Percentiles rank a stretch among this genome's conserved stretches.
These are phyloP conservation scores for Ceratopteris richardii DNA, from an alignment of 75 land plant species.

Conservation along the genomic window DNA sequence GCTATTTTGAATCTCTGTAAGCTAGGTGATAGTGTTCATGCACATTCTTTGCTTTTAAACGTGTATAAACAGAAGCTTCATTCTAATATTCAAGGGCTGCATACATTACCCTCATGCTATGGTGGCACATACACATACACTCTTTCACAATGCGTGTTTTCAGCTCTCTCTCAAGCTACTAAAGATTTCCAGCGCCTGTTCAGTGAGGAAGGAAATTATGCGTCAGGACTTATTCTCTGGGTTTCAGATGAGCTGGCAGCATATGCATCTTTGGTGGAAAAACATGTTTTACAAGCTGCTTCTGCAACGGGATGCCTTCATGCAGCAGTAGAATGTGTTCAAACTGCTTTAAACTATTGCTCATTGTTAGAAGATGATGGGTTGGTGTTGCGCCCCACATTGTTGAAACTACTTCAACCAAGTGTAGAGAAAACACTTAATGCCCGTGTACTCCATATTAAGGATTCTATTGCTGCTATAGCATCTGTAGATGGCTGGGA, in stretches of 20 bases:
- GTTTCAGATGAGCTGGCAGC: constrained; percentile 8
- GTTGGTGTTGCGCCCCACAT: constrained; percentile 13
- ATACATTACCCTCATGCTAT: constrained; percentile 10
- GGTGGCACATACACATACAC: constrained; percentile 16
- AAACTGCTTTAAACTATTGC: constrained; percentile 22
- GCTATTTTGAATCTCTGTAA: constrained; percentile 13
- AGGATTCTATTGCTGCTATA: constrained; percentile 14
- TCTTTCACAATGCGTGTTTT: constrained; percentile 19
- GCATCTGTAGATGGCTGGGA: constrained; percentile 22
- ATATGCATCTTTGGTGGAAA: constrained; percentile 13
- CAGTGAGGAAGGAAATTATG: constrained; percentile 11
- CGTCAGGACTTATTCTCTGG: constrained; percentile 24
- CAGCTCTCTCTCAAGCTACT: constrained; percentile 17
- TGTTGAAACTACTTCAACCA: constrained; percentile 10
- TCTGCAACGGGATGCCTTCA: constrained; percentile 20
- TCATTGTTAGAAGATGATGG: constrained; percentile 20
- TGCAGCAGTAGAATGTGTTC: constrained; percentile 22
- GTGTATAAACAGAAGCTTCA: constrained; percentile 11
- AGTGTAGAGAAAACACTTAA: constrained; percentile 16
- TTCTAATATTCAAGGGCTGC: constrained; percentile 10
- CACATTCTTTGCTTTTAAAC: constrained; percentile 18
- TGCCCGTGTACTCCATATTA: constrained; percentile 11
- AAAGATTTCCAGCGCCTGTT: constrained; percentile 10
- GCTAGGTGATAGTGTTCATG: constrained; percentile 16
- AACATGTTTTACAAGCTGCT: constrained; percentile 9